Evolutionary conservation across 164 flowering plant genomes (phyloP), one percentile per base, ranked within the genome.

Genomic region (Liquidambar formosana): DNA sequence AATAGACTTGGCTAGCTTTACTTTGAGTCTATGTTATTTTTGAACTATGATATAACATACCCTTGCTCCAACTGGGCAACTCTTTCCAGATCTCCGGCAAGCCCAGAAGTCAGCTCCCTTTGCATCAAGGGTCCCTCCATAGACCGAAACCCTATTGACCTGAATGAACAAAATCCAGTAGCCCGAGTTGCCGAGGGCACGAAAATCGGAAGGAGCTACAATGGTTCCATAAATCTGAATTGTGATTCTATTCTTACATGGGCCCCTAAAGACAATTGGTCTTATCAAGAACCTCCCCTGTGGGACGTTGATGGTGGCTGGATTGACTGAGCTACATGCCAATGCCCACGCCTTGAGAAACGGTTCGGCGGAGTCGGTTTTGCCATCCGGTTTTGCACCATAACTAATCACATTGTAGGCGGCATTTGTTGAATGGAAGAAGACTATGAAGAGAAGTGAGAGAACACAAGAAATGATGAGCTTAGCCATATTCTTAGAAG

Each of bases 81-180:
- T 69, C 15, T 57, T 56, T 13, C 74, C 64, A 18, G 69, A 43
- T 13, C 26, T 68, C 56, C 83, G 71, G 73, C 92, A 86, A 3
- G 74, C 69, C 95, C 95, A 89, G 43, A 74, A 75, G 15, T 33
- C 67, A 19, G 77, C 56, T 0, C 87, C 95, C 18, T 25, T 71
- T 4, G 78, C 95, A 69, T 88, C 89, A 26, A 89, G 57, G 8
- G 73, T 75, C 6, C 95, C 95, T 0, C 92, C 95, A 10, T 26
- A 13, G 10, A 89, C 8, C 0, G 77, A 15, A 16, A 89, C 26
- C 47, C 81, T 53, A 5, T 70, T 57, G 13, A 88, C 85, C 63
- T 73, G 49, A 28, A 63, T 43, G 61, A 90, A 90, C 75, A 75
- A 53, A 28, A 88, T 63, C 95, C 92, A 88, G 38, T 62, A 67